Conservation (phyloP, 441 rosid genomes). For the Geranium incanum region DNA sequence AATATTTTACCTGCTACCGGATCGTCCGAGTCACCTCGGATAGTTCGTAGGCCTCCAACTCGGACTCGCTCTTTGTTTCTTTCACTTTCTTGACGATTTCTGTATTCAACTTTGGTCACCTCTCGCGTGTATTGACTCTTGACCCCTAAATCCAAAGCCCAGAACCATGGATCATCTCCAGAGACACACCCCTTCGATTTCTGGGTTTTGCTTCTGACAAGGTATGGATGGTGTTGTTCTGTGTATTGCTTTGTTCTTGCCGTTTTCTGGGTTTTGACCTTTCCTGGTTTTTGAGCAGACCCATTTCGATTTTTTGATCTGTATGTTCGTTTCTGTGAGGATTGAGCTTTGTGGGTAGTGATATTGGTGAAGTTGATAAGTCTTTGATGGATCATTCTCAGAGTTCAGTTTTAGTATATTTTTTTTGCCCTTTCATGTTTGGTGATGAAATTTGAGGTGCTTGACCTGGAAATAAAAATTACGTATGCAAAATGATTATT, state of each 20-base stretch:
- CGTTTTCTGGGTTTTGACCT: background rate
- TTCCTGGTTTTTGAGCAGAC: background rate
- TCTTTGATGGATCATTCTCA: background rate
- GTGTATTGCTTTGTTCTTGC: background rate
- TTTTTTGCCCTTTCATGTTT: background rate
- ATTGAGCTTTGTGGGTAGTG: background rate
- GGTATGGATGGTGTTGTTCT: background rate
- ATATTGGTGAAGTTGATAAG: background rate
- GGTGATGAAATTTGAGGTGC: background rate
- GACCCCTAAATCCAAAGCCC: background rate
- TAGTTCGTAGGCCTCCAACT: background rate
- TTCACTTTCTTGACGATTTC: background rate
- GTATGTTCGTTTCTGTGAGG: background rate
- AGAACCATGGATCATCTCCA: background rate
- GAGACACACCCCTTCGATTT: background rate
- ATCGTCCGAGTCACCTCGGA: background rate
- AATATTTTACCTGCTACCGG: background rate
- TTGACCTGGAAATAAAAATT: background rate
- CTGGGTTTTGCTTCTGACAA: constrained; percentile 3
- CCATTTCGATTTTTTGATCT: background rate
- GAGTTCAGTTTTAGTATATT: background rate
- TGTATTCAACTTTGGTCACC: background rate
- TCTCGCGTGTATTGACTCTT: background rate
- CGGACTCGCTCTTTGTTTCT: background rate
- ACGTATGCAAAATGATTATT: background rate